A percentile compares a stretch with the other conserved stretches of the same genome.
Evolutionary conservation across 192 early-diverging fungal genomes (phyloP).

Genomic region (Backusella morwellensis): DNA sequence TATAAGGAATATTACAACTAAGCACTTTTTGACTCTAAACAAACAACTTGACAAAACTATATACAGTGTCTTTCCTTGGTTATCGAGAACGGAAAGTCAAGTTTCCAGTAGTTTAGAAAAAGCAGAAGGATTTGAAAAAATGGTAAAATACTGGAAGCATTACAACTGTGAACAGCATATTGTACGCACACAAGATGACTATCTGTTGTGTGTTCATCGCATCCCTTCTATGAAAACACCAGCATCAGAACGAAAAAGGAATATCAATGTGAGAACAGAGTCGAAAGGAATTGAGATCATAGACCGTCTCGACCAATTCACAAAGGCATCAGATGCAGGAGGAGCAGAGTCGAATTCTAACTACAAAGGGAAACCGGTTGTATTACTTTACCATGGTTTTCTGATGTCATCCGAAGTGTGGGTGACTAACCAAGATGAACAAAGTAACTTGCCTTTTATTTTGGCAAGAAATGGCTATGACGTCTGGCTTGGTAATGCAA

Average conservation of each 20-base stretch:
- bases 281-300: slow-evolving; percentile 19
- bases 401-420: slow-evolving; percentile 93
- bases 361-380: slow-evolving; percentile 66
- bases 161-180: slow-evolving; percentile 75
- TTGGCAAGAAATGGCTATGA: slow-evolving; percentile 91
- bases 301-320: slow-evolving; percentile 19
- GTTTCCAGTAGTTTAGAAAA: slow-evolving; percentile 36
- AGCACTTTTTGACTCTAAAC: neutral
- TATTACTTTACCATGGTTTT: slow-evolving; percentile 94
- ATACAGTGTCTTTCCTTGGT: slow-evolving; percentile 23
- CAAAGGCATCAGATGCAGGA: neutral
- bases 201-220: slow-evolving; percentile 80
- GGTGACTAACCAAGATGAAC: slow-evolving; percentile 79
- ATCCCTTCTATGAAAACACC: slow-evolving; percentile 50
- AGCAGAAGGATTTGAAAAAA: slow-evolving; percentile 43
- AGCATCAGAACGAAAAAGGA: neutral
- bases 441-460: slow-evolving; percentile 74
- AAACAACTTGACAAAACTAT: neutral
- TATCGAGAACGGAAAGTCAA: slow-evolving; percentile 20
- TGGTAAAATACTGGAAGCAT: slow-evolving; percentile 36
- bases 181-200: slow-evolving; percentile 84
- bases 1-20: neutral
- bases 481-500: slow-evolving; percentile 94
- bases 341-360: neutral
- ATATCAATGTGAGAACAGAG: neutral